Evolutionary conservation across 2,329 filamentous ascomycete genomes (phyloP).

Genomic region (Myriosclerotinia duriaeana): DNA sequence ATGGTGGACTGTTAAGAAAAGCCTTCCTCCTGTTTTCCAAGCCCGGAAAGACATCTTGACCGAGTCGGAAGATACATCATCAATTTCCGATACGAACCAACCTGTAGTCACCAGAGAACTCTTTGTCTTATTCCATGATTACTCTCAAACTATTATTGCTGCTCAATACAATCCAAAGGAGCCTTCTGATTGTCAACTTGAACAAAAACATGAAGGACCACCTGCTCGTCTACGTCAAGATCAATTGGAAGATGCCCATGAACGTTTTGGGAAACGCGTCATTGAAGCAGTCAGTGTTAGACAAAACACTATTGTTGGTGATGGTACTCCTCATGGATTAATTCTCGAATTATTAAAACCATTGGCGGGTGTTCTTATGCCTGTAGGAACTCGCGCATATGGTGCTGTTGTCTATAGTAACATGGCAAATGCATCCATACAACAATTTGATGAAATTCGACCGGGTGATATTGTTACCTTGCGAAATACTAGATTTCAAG

Average conservation of each 20-base stretch:
- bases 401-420: constrained; percentile 93
- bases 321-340: constrained; percentile 76
- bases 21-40: constrained; percentile 78
- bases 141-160: constrained; percentile 88
- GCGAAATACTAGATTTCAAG: constrained; percentile 90
- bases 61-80: constrained; percentile 76
- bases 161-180: constrained; percentile 76
- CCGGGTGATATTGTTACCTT: constrained; percentile 90
- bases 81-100: constrained; percentile 67
- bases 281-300: constrained; percentile 66
- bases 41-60: constrained; percentile 78
- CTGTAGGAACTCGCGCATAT: constrained; percentile 85
- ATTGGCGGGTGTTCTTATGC: constrained; percentile 70
- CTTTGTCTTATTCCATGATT: constrained; percentile 90
- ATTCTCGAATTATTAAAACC: constrained; percentile 77
- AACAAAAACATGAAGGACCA: constrained; percentile 84
- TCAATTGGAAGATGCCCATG: constrained; percentile 84
- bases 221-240: constrained; percentile 83
- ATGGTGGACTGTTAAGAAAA: constrained; percentile 86
- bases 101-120: constrained; percentile 75
- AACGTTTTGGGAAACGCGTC: constrained; percentile 77
- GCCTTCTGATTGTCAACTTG: constrained; percentile 68
- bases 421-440: constrained; percentile 87
- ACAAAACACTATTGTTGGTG: constrained; percentile 78
- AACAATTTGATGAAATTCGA: constrained; percentile 89